phyloP scores from a whole-genome alignment of 805 yeast genomes.

The Suhomyces sp. region DNA sequence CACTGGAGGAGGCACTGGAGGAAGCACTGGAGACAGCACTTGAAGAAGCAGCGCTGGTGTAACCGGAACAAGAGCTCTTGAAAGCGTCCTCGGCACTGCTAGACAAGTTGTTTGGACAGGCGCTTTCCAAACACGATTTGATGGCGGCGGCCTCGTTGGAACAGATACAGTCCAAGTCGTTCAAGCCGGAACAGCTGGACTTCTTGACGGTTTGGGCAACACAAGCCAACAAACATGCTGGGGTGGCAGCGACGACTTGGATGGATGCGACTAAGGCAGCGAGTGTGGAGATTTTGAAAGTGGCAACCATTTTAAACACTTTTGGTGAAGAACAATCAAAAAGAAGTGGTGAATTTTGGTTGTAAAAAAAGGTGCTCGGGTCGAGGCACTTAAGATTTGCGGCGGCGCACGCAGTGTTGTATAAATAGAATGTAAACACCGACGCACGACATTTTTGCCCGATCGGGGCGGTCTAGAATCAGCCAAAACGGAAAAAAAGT shows the following conservation, averaged over 20 bases:
- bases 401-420: background rate
- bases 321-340: conserved; percentile 1
- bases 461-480: conserved; percentile 1
- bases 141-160: conserved; percentile 50
- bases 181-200: conserved; percentile 54
- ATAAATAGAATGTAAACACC: conserved; percentile 5
- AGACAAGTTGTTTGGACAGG: conserved; percentile 65
- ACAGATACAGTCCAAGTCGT: conserved; percentile 70
- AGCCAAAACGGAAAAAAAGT: background rate
- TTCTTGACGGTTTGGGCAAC: conserved; percentile 67
- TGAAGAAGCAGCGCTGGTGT: conserved; percentile 22
- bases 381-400: background rate
- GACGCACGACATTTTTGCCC: conserved; percentile 4
- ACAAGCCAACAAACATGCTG: conserved; percentile 91
- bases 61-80: conserved; percentile 47
- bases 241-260: conserved; percentile 57
- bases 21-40: conserved; percentile 2
- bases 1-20: conserved; percentile 3
- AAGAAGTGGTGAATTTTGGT: conserved; percentile 4
- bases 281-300: conserved; percentile 22
- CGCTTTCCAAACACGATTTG: conserved; percentile 58
- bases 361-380: background rate
- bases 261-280: conserved; percentile 39
- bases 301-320: conserved; percentile 7
- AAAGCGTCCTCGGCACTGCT: conserved; percentile 60